Base-by-base conservation (phyloP, 2,329 filamentous ascomycete species). In the Emmonsiellopsis sp. region DNA sequence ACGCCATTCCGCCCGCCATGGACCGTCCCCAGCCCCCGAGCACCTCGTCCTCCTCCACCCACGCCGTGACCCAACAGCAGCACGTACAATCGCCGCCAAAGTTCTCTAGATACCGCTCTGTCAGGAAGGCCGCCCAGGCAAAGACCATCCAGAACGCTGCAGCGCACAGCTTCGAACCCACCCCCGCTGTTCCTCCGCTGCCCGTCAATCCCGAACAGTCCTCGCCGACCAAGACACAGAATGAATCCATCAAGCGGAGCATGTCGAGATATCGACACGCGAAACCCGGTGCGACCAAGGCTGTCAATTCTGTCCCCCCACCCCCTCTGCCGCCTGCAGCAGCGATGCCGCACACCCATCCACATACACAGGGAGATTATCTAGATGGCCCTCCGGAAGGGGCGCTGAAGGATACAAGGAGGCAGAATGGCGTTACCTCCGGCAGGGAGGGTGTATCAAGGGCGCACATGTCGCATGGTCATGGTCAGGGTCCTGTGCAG, bases 81-180 rank as follows among this genome's bases (percentile, higher is more conserved):
- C 54, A n/a, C 10, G 49, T 31, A 3, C 45, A 53, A 30, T 43
- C 51, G 16, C 64, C 64, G 32, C 63, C 67, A 51, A 81, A 79
- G 62, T 76, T 80, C 63, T 79, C 79, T 52, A 75, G 81, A 42
- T 84, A 84, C 66, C 73, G 79, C 58, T 80, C 79, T 32, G 78
- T 82, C 53, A 70, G 81, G 55, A 73, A 73, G 57, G 70, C 69
- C 9, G 64, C 70, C 20, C 67, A 71, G 52, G 64, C 62, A 48
- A 55, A 71, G 54, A 62, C 58, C 26, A 50, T 56, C 30, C 48
- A 48, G 48, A 45, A 55, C 45, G 44, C 55, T 32, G 48, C 55
- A 31, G 31, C 47, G 11, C 44, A 43, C 15, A 30, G 50, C 11
- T 44, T 41, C 26, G 20, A 31, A 30, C 30, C 10, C 7, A 30